Evolutionary conservation across 257 asterid species (phyloP), one percentile per base, ranked within the genome.

Genomic region (Linaria vulgaris): DNA sequence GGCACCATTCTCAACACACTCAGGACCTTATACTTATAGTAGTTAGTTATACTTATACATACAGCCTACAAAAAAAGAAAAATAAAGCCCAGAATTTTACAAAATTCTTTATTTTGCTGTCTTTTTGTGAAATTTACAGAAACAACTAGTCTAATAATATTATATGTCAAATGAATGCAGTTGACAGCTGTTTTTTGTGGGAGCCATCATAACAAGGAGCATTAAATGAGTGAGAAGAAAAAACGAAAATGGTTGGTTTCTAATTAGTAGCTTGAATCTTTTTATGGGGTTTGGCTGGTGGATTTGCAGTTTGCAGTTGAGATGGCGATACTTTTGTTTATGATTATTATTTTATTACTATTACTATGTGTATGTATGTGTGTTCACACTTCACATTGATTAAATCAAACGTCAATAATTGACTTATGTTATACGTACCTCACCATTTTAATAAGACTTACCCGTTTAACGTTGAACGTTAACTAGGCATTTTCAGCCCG

Each of bases 231-330:
- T 15, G 61, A 47, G 59, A 43, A 53, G n/a, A 52, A 51, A 46
- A 25, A 24, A 64, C 56, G 22, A 8, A 60, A 16, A 23, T 66
- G 59, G 76, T 66, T 66, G 74, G 76, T 49, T 22, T 41, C 55
- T 12, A 15, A 17, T n/a, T 12, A 13, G 16, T 5, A 30, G n/a
- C 20, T 10, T 20, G n/a, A 27, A 6, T 2, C 6, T 3, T 51
- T 67, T 71, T 34, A 43, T 22, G 72, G 50, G 57, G 0, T 71
- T 55, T 66, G 66, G 79, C 57, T 27, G 34, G 34, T 27, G 34
- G 34, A 27, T 27, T 77, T 57, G 71, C 69, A 73, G 82, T 51
- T 77, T 52, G 51, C 55, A 54, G 82, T 77, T 77, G 82, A 58
- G 82, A 77, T 63, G 74, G 52, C 15, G 76, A 73, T 46, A n/a